These are phyloP conservation scores for Adansonia gregorii DNA, from an alignment of 441 rosid species.

Conservation along the genomic window DNA sequence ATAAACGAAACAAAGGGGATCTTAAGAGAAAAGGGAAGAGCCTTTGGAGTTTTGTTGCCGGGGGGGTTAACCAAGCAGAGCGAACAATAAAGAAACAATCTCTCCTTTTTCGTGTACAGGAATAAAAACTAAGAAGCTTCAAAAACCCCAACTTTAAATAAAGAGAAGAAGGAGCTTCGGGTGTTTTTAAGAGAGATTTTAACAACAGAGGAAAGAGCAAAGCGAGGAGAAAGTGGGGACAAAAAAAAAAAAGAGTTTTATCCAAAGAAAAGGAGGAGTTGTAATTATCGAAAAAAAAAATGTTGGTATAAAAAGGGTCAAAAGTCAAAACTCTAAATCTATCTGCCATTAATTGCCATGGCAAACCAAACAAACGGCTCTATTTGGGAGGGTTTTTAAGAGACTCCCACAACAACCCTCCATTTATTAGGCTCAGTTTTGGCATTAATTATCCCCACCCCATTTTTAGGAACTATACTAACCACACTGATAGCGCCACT, in stretches of 20 bases:
- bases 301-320: constrained; percentile 23
- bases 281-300: constrained; percentile 24
- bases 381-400: background rate
- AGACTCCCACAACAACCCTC: background rate
- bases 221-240: background rate
- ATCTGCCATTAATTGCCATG: constrained; percentile 45
- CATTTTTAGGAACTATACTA: constrained; percentile 19
- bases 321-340: constrained; percentile 35
- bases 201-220: background rate
- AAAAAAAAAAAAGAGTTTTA: background rate
- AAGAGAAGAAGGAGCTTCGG: background rate
- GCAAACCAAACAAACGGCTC: constrained; percentile 35
- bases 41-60: background rate
- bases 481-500: constrained; percentile 15
- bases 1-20: background rate
- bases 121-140: background rate
- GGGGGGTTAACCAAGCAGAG: background rate
- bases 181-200: background rate
- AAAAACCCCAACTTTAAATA: constrained; percentile 3
- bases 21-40: constrained; percentile 12
- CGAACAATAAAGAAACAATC: constrained; percentile 2
- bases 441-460: constrained; percentile 26
- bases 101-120: background rate
- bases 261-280: constrained; percentile 24
- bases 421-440: constrained; percentile 7